A percentile compares a stretch with the other conserved stretches of the same genome.
Conservation (phyloP, 2,329 filamentous ascomycete genomes). For the Aspergillus sp. region DNA sequence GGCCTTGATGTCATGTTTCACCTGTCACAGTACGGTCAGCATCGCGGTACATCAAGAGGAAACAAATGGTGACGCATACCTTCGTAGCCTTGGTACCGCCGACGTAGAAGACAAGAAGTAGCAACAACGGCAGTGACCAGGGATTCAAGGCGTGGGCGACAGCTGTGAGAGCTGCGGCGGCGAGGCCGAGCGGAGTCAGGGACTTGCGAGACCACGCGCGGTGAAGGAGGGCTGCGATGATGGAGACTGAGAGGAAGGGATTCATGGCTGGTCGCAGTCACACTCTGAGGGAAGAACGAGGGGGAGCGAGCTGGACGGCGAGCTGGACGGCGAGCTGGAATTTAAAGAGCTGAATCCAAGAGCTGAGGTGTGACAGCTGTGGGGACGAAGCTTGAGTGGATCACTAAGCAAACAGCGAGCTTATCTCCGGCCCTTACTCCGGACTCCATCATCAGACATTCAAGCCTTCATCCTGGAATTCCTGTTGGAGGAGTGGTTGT, state of each 20-base stretch:
- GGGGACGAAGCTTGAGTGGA: background rate
- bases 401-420: background rate
- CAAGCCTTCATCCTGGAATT: too few relatives aligned
- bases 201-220: constrained; percentile 71
- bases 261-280: constrained; percentile 37
- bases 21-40: constrained; percentile 45
- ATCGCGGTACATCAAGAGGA: background rate
- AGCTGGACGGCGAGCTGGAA: background rate
- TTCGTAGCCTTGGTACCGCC: constrained; percentile 82
- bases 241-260: constrained; percentile 43
- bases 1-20: constrained; percentile 85
- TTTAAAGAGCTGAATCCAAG: background rate
- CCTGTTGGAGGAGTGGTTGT: too few relatives aligned
- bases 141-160: constrained; percentile 84
- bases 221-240: constrained; percentile 60
- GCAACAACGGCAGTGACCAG: constrained; percentile 84
- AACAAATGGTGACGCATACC: constrained; percentile 43
- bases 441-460: too few relatives aligned
- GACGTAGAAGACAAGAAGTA: constrained; percentile 83
- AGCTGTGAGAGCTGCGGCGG: constrained; percentile 71
- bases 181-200: constrained; percentile 73
- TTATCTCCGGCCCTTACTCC: background rate
- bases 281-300: background rate
- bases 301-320: background rate
- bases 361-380: background rate